Conservation (phyloP, 78 protist species). For the Protostelium mycophagum region DNA sequence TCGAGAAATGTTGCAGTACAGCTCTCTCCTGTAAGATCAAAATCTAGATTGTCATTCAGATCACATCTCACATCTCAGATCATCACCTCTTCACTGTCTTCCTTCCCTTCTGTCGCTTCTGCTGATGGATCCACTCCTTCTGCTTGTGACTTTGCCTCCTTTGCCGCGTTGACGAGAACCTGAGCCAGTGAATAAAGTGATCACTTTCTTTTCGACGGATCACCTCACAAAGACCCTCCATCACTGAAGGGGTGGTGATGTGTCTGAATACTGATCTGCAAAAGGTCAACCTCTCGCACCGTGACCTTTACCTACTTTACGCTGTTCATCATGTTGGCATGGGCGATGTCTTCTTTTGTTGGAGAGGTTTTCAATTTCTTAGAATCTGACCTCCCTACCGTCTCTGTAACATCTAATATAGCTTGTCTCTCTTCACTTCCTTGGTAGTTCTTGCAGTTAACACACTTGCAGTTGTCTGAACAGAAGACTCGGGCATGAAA, state of each 20-base stretch:
- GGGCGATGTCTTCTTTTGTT: not conserved
- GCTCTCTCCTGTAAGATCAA: not conserved
- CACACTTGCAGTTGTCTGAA: constrained; percentile 55
- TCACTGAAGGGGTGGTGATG: not conserved
- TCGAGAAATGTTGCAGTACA: not conserved
- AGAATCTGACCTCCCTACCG: not conserved
- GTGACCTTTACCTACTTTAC: not conserved
- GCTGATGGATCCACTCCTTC: too few relatives aligned
- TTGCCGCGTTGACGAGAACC: too few relatives aligned
- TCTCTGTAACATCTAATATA: not conserved
- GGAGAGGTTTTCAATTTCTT: not conserved
- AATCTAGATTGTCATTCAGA: not conserved
- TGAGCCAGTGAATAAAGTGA: too few relatives aligned
- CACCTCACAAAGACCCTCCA: not conserved
- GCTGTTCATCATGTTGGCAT: not conserved
- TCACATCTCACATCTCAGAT: not conserved
- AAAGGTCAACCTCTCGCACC: not conserved
- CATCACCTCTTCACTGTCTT: not conserved
- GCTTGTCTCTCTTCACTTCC: not conserved
- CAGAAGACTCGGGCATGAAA: constrained; percentile 74
- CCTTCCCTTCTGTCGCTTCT: not conserved
- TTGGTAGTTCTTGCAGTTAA: constrained; percentile 36
- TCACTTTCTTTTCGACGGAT: too few relatives aligned
- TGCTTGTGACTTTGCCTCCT: not conserved
- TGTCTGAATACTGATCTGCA: not conserved